A percentile compares a stretch with the other conserved stretches of the same genome.
Conservation (phyloP, 495 filamentous ascomycete species). For the Trichoderma gamsii region DNA sequence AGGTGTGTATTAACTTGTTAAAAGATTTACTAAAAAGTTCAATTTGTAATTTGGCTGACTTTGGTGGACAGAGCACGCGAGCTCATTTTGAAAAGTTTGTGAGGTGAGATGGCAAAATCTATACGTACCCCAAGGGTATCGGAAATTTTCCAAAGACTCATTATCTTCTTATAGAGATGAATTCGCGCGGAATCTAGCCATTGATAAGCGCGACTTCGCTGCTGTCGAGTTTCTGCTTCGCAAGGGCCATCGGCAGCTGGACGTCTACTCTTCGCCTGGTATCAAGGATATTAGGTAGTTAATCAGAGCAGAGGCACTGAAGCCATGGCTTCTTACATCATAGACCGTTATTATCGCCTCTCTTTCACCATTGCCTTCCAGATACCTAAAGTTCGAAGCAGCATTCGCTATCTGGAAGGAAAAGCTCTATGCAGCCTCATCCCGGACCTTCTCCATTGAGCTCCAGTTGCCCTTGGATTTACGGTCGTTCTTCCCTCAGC, state of each 20-base stretch:
- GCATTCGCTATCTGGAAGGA: too few relatives aligned
- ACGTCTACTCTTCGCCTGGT: slow-evolving; percentile 73
- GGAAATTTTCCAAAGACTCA: slow-evolving; percentile 14
- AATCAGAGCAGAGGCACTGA: slow-evolving; percentile 2
- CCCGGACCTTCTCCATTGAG: not conserved
- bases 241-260: slow-evolving; percentile 78
- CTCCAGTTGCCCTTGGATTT: not conserved
- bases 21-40: not conserved
- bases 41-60: slow-evolving; percentile 28
- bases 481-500: not conserved
- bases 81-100: slow-evolving; percentile 38
- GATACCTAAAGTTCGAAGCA: too few relatives aligned
- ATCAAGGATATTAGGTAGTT: slow-evolving; percentile 68
- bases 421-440: too few relatives aligned
- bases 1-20: slow-evolving; percentile 33
- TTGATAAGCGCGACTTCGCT: slow-evolving; percentile 84
- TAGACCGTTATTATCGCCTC: too few relatives aligned
- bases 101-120: slow-evolving; percentile 25
- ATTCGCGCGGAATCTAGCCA: slow-evolving; percentile 61
- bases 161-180: slow-evolving; percentile 36
- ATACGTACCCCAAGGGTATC: too few relatives aligned
- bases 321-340: not conserved
- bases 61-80: slow-evolving; percentile 29
- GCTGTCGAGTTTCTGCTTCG: slow-evolving; percentile 84
- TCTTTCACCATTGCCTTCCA: too few relatives aligned